Percentiles rank a stretch among this genome's conserved stretches.
Conservation (phyloP, 805 yeast species). For the Nakazawaea ernobii region DNA sequence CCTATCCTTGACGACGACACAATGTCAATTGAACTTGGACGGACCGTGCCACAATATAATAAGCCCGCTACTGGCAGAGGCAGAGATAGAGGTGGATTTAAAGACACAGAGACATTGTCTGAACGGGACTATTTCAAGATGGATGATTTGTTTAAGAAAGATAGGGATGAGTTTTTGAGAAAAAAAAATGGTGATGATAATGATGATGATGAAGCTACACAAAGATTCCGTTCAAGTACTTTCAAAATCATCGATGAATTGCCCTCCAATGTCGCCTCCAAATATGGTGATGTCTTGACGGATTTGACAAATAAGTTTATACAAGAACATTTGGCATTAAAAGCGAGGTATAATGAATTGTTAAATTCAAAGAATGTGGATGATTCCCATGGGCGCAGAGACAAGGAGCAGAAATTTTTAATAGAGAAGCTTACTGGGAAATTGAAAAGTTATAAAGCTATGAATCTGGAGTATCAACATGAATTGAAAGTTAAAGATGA, state of each 20-base stretch:
- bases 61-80: too few relatives aligned
- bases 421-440: constrained; percentile 7
- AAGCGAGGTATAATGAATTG: constrained; percentile 5
- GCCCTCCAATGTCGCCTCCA: constrained; percentile 7
- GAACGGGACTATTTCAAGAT: constrained; percentile 4
- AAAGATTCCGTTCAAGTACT: constrained; percentile 2
- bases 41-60: constrained; percentile 1
- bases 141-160: constrained; percentile 10
- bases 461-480: background rate
- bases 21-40: constrained; percentile 1
- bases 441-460: constrained; percentile 3
- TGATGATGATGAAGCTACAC: constrained; percentile 2
- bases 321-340: constrained; percentile 7
- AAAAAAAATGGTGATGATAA: background rate
- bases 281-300: constrained; percentile 8
- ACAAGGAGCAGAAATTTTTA: background rate
- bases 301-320: constrained; percentile 1
- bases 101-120: constrained; percentile 8
- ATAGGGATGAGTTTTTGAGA: constrained; percentile 3
- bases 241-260: constrained; percentile 9
- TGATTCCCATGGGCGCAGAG: background rate
- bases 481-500: background rate
- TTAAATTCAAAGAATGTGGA: background rate
- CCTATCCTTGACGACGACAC: background rate
- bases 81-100: background rate